Evolutionary conservation across 2,329 filamentous ascomycete genomes (phyloP).

Genomic region (Amylocarpus encephaloides): DNA sequence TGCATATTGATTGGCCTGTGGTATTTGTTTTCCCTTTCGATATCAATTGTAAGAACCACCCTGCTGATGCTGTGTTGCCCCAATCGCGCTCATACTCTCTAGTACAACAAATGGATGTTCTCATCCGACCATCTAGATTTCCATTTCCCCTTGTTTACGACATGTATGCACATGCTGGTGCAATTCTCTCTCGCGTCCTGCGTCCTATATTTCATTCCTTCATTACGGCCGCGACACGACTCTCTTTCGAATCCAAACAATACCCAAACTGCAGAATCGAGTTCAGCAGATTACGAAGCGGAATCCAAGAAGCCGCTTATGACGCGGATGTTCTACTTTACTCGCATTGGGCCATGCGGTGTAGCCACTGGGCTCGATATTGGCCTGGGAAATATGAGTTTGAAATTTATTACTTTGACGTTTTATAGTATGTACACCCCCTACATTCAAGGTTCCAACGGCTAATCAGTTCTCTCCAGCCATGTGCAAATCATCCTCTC

Average conservation of each 20-base stretch:
- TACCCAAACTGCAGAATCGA: conserved; percentile 24
- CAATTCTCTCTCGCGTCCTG: conserved; percentile 76
- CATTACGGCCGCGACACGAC: conserved; percentile 60
- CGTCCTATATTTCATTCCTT: conserved; percentile 77
- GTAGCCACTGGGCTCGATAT: conserved; percentile 92
- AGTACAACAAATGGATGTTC: conserved; percentile 99
- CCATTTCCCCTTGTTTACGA: conserved; percentile 90
- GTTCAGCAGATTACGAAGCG: conserved; percentile 26
- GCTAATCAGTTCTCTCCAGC: conserved; percentile 40
- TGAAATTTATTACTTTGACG: conserved; percentile 93
- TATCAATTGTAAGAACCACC: conserved; percentile 66
- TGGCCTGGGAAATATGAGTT: conserved; percentile 87
- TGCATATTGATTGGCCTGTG: conserved; percentile 76
- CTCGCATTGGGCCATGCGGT: conserved; percentile 85
- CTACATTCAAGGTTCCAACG: not conserved
- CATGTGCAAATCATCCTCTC: conserved; percentile 97
- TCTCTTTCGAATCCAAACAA: conserved; percentile 31
- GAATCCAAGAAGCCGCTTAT: conserved; percentile 51
- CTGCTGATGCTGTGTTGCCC: not conserved
- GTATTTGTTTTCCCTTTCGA: conserved; percentile 87
- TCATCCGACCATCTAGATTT: conserved; percentile 79
- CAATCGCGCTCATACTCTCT: conserved; percentile 9
- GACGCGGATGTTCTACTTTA: conserved; percentile 86
- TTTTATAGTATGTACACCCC: conserved; percentile 70
- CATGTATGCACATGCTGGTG: conserved; percentile 89